Evolutionary conservation across 345 rosid species (phyloP).

Genomic region (Gynandropsis gynandra): DNA sequence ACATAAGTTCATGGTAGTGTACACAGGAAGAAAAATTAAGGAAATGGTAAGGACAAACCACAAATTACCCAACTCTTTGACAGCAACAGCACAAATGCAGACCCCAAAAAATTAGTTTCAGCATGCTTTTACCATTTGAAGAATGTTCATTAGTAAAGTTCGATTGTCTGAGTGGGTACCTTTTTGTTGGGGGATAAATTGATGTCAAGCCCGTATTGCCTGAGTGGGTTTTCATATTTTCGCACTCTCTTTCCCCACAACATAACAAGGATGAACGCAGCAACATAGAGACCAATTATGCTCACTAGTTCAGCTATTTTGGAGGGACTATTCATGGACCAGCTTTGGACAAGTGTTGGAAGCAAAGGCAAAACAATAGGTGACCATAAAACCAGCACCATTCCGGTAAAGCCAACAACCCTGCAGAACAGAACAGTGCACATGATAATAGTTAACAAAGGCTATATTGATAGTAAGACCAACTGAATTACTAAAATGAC

Average conservation of each 20-base stretch:
- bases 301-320: conserved; percentile 62
- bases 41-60: conserved; percentile 10
- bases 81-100: not conserved
- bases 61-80: conserved; percentile 1
- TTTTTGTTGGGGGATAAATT: conserved; percentile 45
- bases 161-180: conserved; percentile 16
- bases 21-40: not conserved
- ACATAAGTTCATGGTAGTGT: not conserved
- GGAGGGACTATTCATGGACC: conserved; percentile 61
- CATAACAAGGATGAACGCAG: conserved; percentile 60
- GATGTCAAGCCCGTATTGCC: conserved; percentile 75
- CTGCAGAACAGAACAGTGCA: conserved; percentile 29
- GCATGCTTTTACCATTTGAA: not conserved
- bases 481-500: conserved; percentile 10
- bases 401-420: conserved; percentile 63
- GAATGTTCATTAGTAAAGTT: conserved; percentile 4
- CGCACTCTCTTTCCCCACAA: conserved; percentile 86
- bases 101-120: not conserved
- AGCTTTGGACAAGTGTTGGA: conserved; percentile 76
- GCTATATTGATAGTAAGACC: conserved; percentile 5
- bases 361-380: conserved; percentile 73
- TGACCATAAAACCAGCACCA: conserved; percentile 89
- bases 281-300: conserved; percentile 68
- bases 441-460: conserved; percentile 14
- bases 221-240: conserved; percentile 60